These are phyloP conservation scores for Grosmannia huntii DNA, from an alignment of 2,329 filamentous ascomycete genomes.

Conservation along the genomic window DNA sequence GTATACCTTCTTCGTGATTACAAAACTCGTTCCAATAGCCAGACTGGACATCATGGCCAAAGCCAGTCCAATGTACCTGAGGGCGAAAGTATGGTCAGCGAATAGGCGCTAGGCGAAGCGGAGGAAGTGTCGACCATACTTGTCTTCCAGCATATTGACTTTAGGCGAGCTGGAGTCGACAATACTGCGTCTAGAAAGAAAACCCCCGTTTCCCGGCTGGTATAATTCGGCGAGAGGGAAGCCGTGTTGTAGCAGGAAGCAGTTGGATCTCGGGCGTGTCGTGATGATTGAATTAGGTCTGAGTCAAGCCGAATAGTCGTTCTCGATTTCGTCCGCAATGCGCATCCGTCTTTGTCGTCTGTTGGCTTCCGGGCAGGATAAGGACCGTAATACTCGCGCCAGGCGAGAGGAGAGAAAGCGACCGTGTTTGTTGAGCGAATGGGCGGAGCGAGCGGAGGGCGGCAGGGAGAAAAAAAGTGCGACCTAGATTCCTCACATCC, in stretches of 20 bases:
- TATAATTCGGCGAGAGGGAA: no score
- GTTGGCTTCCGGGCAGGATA: neutral
- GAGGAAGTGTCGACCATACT: conserved; percentile 20
- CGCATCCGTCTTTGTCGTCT: neutral
- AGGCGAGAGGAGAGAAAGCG: conserved; percentile 4
- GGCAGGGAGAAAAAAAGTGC: neutral
- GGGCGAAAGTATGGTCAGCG: neutral
- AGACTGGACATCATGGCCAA: conserved; percentile 63
- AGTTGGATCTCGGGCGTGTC: neutral
- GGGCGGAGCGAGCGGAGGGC: neutral
- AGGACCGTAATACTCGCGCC: conserved; percentile 7
- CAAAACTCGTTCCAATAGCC: conserved; percentile 85
- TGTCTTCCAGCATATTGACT: conserved; percentile 28
- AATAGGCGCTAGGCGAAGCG: neutral
- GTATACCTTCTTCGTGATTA: conserved; percentile 90
- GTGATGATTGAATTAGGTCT: neutral
- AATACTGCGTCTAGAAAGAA: neutral
- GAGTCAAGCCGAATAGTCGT: neutral
- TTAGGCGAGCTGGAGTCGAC: neutral
- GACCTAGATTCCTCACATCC: neutral
- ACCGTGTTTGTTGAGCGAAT: neutral
- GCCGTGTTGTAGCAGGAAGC: conserved; percentile 9
- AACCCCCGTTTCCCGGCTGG: neutral
- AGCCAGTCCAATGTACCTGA: conserved; percentile 63
- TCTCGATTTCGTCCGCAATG: neutral